Percentiles rank a stretch among this genome's conserved stretches.
Evolutionary conservation across 345 rosid species (phyloP).

Genomic region (Salix dunnii): DNA sequence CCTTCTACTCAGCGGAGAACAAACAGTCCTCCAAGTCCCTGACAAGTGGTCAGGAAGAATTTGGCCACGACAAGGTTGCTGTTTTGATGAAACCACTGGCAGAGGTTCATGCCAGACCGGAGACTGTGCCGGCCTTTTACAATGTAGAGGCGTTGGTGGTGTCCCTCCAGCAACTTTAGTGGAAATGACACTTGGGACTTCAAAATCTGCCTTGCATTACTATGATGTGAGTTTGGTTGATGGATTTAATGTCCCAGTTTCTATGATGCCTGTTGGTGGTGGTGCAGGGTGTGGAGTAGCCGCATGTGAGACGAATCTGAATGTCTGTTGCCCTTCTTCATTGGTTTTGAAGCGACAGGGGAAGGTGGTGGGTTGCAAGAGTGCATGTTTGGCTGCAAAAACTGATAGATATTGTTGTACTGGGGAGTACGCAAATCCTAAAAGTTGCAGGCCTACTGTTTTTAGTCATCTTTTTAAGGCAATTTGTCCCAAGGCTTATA

Average conservation of each 20-base stretch:
- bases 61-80: slow-evolving; percentile 54
- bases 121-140: slow-evolving; percentile 39
- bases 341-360: slow-evolving; percentile 34
- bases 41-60: slow-evolving; percentile 47
- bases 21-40: slow-evolving; percentile 31
- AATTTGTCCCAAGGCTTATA: slow-evolving; percentile 46
- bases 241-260: slow-evolving; percentile 48
- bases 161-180: slow-evolving; percentile 44
- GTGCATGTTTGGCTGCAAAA: slow-evolving; percentile 49
- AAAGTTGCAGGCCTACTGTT: slow-evolving; percentile 36
- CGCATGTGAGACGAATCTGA: slow-evolving; percentile 45
- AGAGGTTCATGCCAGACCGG: slow-evolving; percentile 45
- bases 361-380: slow-evolving; percentile 47
- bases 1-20: slow-evolving; percentile 35
- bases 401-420: slow-evolving; percentile 46
- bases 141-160: slow-evolving; percentile 46
- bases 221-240: slow-evolving; percentile 53
- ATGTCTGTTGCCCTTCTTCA: slow-evolving; percentile 38
- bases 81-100: slow-evolving; percentile 30
- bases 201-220: slow-evolving; percentile 42
- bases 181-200: slow-evolving; percentile 47
- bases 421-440: slow-evolving; percentile 38
- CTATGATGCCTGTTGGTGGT: slow-evolving; percentile 42
- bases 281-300: slow-evolving; percentile 37
- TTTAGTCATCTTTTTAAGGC: slow-evolving; percentile 47